These are phyloP conservation scores for Sugiyamaella xylanicola DNA, from an alignment of 1,139 yeast species.

Conservation along the genomic window DNA sequence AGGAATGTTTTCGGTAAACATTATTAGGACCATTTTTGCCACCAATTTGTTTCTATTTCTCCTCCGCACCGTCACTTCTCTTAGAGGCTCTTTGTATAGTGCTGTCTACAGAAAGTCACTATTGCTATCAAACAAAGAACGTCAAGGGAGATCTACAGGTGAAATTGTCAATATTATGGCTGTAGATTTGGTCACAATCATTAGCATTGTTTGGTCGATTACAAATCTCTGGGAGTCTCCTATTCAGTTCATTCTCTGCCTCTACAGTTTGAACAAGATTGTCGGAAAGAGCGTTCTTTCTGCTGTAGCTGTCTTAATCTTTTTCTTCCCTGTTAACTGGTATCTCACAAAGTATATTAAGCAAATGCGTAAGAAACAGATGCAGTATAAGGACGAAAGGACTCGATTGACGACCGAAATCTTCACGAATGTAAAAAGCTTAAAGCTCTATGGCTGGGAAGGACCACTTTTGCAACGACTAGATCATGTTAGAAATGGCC, in stretches of 20 bases:
- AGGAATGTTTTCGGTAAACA: constrained; percentile 76
- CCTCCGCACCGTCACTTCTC: constrained; percentile 41
- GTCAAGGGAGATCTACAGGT: constrained; percentile 77
- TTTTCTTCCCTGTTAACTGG: constrained; percentile 63
- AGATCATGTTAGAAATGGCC: constrained; percentile 71
- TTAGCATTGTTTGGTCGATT: constrained; percentile 53
- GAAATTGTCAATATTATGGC: constrained; percentile 79
- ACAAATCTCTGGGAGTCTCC: constrained; percentile 64
- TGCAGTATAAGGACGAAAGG: constrained; percentile 62
- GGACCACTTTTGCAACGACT: constrained; percentile 57
- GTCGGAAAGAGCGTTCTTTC: constrained; percentile 65
- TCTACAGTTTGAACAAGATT: constrained; percentile 57
- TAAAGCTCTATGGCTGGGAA: constrained; percentile 79
- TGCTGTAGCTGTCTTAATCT: constrained; percentile 56
- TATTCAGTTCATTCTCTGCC: constrained; percentile 55
- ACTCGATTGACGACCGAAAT: constrained; percentile 67
- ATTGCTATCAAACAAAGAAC: constrained; percentile 75
- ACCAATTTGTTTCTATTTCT: constrained; percentile 59
- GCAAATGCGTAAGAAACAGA: constrained; percentile 56
- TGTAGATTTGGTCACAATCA: constrained; percentile 72
- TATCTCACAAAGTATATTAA: constrained; percentile 53
- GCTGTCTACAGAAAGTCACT: constrained; percentile 78
- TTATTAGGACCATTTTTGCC: constrained; percentile 78
- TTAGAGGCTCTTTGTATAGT: constrained; percentile 66
- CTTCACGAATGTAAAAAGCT: constrained; percentile 62